phyloP scores from a whole-genome alignment of 2,329 filamentous ascomycete species.

The Stemphylium beticola region DNA sequence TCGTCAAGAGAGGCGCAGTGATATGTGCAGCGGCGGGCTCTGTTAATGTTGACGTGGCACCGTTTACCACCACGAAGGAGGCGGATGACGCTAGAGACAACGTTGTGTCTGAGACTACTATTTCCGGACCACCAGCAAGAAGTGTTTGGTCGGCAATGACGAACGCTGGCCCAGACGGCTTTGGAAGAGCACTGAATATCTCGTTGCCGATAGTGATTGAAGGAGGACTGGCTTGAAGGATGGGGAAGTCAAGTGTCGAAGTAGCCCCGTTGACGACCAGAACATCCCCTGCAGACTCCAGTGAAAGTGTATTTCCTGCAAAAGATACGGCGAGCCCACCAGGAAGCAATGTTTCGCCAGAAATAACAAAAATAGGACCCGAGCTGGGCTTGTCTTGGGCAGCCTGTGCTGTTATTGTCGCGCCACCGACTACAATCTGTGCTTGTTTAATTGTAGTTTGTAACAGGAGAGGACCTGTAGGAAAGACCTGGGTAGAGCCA shows the following conservation, averaged over 20 bases:
- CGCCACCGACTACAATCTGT: constrained; percentile 35
- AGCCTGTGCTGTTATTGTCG: constrained; percentile 33
- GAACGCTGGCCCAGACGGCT: constrained; percentile 28
- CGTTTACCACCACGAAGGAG: constrained; percentile 43
- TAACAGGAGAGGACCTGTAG: constrained; percentile 10
- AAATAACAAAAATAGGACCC: constrained; percentile 45
- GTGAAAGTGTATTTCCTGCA: constrained; percentile 41
- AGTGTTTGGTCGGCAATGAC: constrained; percentile 49
- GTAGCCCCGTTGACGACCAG: constrained; percentile 43
- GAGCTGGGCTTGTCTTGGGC: not conserved
- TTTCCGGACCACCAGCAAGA: constrained; percentile 39
- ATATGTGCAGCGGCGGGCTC: constrained; percentile 28
- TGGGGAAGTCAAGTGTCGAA: constrained; percentile 39
- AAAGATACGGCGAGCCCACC: constrained; percentile 41
- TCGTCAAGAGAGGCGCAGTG: constrained; percentile 38
- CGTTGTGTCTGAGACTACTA: constrained; percentile 43
- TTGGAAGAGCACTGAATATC: constrained; percentile 18
- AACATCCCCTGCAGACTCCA: constrained; percentile 33
- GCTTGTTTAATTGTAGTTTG: constrained; percentile 13
- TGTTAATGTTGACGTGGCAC: constrained; percentile 43
- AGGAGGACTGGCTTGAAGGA: constrained; percentile 22
- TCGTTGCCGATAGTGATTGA: constrained; percentile 25
- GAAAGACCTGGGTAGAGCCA: constrained; percentile 44
- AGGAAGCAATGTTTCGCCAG: constrained; percentile 47
- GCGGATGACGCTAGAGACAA: constrained; percentile 42